Evolutionary conservation across 306 rosid genomes (phyloP).

Genomic region (Prunus mume): DNA sequence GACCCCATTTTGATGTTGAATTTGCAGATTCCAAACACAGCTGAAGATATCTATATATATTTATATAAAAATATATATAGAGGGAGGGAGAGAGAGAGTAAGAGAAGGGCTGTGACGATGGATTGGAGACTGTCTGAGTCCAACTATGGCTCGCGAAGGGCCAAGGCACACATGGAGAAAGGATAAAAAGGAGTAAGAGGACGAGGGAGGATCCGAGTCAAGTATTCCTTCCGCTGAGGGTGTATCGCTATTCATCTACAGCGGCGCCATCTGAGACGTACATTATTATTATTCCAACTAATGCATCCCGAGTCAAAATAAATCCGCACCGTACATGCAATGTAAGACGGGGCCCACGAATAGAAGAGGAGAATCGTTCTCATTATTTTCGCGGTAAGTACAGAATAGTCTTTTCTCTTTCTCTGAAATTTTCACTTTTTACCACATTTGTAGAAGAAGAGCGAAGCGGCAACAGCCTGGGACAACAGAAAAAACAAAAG

Average conservation of each 20-base stretch:
- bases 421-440: no score
- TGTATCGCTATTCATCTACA: neutral
- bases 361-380: no score
- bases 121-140: constrained; percentile 15
- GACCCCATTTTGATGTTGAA: constrained; percentile 56
- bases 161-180: constrained; percentile 4
- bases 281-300: neutral
- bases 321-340: neutral
- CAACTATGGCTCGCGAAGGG: constrained; percentile 17
- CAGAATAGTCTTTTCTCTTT: no score
- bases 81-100: constrained; percentile 17
- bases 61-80: neutral
- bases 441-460: no score
- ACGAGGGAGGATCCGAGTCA: neutral
- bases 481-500: no score
- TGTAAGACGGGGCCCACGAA: neutral
- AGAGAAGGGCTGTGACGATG: neutral
- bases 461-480: no score
- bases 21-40: constrained; percentile 6
- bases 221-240: neutral
- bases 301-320: neutral
- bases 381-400: no score
- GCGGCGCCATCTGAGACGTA: constrained; percentile 2
- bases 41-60: neutral
- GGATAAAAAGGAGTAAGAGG: neutral